Base-by-base conservation (phyloP, 2,329 filamentous ascomycete species). In the Rhynchosporium agropyri region DNA sequence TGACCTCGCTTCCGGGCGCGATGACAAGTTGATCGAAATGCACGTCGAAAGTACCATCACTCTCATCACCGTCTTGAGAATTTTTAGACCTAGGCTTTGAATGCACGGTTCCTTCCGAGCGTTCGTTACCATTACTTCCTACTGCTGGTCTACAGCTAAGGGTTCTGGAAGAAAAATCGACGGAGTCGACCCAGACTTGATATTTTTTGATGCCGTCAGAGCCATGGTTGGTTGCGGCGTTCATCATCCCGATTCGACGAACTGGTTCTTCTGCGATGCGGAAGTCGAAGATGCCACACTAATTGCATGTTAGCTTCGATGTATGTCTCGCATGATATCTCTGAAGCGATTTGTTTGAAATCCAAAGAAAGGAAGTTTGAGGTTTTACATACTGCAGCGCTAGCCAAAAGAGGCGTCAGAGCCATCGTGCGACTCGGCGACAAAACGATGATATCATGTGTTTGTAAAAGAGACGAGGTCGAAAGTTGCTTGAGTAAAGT, bases 341-440 rank as follows among this genome's bases (percentile, higher is more conserved):
- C 20, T 20, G 20, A 20, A 20, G 20, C 20, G 20, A 20, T 20
- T 20, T 20, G 20, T 20, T 20, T 20, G 20, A 20, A 20, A 20
- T 20, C 20, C 20, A 20, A 20, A 20, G 20, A 20, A n/a, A 8
- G 8, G 43, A 8, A 15, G 7, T 15, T 3, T 15, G n/a, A 45
- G 13, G 8, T 20, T 7, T 45, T 28, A 46, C 43, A 7, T 46
- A 46, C 43, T 7, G 79, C 78, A 26, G 78, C 79, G 42, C 75
- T 78, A 10, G 78, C 78, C 2, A 81, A 74, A 2, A 80, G 71
- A 7, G 79, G 78, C 0, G 79, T 81, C 61, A 80, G 78, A 54
- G 77, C 76, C 36, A 77, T 74, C 3, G 78, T 80, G 6, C 77
- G 72, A 6, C 74, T 63, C 0, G 79, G 78, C 0, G 78, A 79